A percentile compares a stretch with the other conserved stretches of the same genome.
phyloP scores from a whole-genome alignment of 1,139 yeast species.

The Ogataea hybrid region DNA sequence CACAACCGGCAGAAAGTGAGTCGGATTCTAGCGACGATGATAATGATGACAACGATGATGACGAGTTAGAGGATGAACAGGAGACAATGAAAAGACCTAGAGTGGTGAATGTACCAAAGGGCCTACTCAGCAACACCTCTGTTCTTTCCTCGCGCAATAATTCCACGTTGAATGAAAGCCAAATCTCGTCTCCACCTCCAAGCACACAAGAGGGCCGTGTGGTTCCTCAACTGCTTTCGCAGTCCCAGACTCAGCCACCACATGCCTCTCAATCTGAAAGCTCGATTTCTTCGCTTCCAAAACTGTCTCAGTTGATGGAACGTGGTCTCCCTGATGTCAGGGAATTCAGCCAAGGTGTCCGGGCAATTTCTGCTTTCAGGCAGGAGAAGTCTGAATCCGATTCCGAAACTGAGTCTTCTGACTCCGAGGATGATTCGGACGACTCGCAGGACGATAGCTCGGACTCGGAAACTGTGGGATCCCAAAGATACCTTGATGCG shows the following conservation, averaged over 20 bases:
- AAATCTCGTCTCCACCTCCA: neutral
- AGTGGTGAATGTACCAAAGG: constrained; percentile 38
- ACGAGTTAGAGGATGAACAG: constrained; percentile 14
- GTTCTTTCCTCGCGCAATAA: constrained; percentile 7
- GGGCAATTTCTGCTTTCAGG: neutral
- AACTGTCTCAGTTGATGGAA: constrained; percentile 53
- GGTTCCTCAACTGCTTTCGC: constrained; percentile 3
- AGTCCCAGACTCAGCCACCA: constrained; percentile 3
- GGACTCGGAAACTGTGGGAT: constrained; percentile 25
- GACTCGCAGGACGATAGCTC: constrained; percentile 22
- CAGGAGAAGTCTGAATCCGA: constrained; percentile 1
- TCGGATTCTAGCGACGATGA: constrained; percentile 15
- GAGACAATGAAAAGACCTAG: constrained; percentile 31
- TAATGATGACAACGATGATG: constrained; percentile 17
- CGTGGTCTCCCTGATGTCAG: constrained; percentile 65
- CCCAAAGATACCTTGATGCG: constrained; percentile 37
- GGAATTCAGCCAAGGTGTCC: constrained; percentile 35
- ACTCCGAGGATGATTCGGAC: constrained; percentile 26
- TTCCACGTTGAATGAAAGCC: constrained; percentile 5
- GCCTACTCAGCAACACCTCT: constrained; percentile 8
- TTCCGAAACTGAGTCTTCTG: constrained; percentile 18
- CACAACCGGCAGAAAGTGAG: constrained; percentile 14
- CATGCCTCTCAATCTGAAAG: neutral
- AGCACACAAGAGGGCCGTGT: neutral
- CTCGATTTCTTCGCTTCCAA: constrained; percentile 40